Evolutionary conservation across 129 eudicot species (phyloP).

Genomic region (carrot (Daucus carota)): DH1_v3.0 NC_030382.2:47870501-47871000

Average conservation of each 20-base stretch:
- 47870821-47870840: neutral
- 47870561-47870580: neutral
- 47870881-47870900: neutral
- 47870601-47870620: neutral
- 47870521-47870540: neutral
- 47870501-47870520: neutral
- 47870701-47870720: neutral
- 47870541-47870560: no score
- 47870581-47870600: neutral
- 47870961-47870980: neutral
- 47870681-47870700: neutral
- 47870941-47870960: neutral
- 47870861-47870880: neutral
- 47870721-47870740: constrained; percentile 1
- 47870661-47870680: constrained; percentile 8
- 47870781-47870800: neutral
- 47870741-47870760: constrained; percentile 1
- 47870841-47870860: no score
- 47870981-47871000: constrained; percentile 11
- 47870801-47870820: constrained; percentile 5
- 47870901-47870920: neutral
- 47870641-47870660: neutral
- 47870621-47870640: neutral
- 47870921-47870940: neutral
- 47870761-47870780: constrained; percentile 2